A percentile compares a stretch with the other conserved stretches of the same genome.
These are phyloP conservation scores for Monoraphidium neglectum DNA, from an alignment of 139 green algal species.

Conservation along the genomic window DNA sequence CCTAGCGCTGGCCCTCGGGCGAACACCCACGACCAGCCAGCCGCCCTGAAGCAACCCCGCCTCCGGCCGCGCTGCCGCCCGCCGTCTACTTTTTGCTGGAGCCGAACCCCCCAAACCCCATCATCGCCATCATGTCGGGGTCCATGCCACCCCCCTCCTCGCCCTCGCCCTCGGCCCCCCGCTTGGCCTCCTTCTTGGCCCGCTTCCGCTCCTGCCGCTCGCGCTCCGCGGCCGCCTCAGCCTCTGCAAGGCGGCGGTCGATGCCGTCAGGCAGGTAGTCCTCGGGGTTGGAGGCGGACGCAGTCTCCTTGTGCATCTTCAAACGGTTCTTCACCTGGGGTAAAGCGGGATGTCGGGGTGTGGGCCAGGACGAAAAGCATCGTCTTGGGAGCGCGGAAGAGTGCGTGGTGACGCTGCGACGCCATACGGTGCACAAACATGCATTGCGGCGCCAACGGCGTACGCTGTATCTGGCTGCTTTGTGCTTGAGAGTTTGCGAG, in stretches of 20 bases:
- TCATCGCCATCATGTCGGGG: constrained; percentile 86
- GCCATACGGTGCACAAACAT: too few species aligned
- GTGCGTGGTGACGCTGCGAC: too few species aligned
- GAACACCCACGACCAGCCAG: too few species aligned
- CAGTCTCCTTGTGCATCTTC: constrained; percentile 39
- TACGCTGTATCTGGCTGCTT: too few species aligned
- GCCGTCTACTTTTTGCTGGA: constrained; percentile 28
- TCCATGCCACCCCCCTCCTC: constrained; percentile 73
- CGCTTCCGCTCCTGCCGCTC: constrained; percentile 31
- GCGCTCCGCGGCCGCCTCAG: constrained; percentile 55
- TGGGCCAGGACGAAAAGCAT: too few species aligned
- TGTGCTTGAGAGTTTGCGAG: too few species aligned
- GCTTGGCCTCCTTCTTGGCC: constrained; percentile 64
- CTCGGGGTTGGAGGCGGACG: constrained; percentile 27
- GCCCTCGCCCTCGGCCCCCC: constrained; percentile 47
- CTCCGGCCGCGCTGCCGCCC: too few species aligned
- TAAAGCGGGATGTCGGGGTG: too few species aligned
- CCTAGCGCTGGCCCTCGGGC: too few species aligned
- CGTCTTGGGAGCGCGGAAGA: too few species aligned
- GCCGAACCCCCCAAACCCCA: constrained; percentile 97
- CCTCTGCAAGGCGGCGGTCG: constrained; percentile 57
- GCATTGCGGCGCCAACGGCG: too few species aligned
- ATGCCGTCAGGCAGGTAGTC: constrained; percentile 62
- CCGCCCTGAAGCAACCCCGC: too few species aligned
- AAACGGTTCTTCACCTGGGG: constrained; percentile 60